A percentile compares a stretch with the other conserved stretches of the same genome.
These are phyloP conservation scores for Atkinsonella hypoxylon DNA, from an alignment of 2,329 filamentous ascomycete genomes.

Conservation along the genomic window DNA sequence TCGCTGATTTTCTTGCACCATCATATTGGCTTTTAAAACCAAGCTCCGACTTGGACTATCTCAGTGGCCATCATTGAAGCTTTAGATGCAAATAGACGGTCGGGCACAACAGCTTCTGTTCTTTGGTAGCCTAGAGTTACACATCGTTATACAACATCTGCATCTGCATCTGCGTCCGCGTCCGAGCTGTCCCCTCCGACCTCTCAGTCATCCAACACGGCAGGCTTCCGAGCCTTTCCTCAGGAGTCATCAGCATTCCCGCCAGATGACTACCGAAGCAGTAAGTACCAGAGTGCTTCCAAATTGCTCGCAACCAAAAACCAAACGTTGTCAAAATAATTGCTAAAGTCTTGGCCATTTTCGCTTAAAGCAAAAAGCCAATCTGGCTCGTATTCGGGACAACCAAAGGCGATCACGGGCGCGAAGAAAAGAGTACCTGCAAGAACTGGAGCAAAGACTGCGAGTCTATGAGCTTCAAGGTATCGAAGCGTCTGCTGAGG, in stretches of 20 bases:
- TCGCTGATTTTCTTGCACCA: not conserved
- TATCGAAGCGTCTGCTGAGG: slow-evolving; percentile 56
- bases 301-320: not conserved
- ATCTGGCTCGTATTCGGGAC: slow-evolving; percentile 51
- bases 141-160: not conserved
- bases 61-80: not conserved
- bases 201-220: not conserved
- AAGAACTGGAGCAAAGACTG: slow-evolving; percentile 52
- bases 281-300: slow-evolving; percentile 7
- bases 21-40: not conserved
- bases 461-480: slow-evolving; percentile 52
- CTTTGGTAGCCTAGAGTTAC: not conserved
- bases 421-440: slow-evolving; percentile 59
- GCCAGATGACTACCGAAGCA: slow-evolving; percentile 13
- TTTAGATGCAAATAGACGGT: not conserved
- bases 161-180: not conserved
- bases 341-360: not conserved
- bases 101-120: not conserved
- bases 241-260: not conserved
- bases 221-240: not conserved
- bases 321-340: not conserved
- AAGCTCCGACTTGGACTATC: not conserved
- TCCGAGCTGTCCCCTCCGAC: not conserved
- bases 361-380: slow-evolving; percentile 23
- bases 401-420: slow-evolving; percentile 69